A percentile compares a stretch with the other conserved stretches of the same genome.
Evolutionary conservation across 768 basidiomycete genomes (phyloP).

Genomic region (Podaxis pistillaris): DNA sequence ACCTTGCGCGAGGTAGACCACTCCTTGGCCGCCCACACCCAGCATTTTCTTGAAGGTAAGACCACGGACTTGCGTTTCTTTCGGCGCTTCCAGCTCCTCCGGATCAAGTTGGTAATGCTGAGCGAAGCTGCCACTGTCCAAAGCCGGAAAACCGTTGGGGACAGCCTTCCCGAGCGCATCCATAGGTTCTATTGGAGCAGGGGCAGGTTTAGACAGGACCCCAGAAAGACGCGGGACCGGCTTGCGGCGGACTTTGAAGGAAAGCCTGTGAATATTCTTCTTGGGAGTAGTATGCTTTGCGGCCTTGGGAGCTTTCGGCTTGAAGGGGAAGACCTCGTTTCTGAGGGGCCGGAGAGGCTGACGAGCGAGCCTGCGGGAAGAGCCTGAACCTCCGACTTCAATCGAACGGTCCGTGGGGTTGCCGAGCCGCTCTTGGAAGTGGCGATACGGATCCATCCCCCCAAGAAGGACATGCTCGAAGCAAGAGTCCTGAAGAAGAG

Average conservation of each 20-base stretch:
- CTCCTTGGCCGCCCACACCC: conserved; percentile 19
- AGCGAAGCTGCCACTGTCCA: background rate
- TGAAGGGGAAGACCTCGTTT: background rate
- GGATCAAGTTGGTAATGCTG: background rate
- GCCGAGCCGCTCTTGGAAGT: background rate
- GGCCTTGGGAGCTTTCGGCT: background rate
- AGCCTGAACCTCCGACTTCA: background rate
- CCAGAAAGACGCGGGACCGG: conserved; percentile 14
- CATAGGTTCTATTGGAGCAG: background rate
- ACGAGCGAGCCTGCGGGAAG: background rate
- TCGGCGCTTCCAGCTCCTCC: background rate
- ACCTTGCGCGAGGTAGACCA: conserved; percentile 18
- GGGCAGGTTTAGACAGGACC: background rate
- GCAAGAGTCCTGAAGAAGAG: background rate
- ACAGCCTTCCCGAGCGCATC: background rate
- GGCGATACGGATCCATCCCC: background rate
- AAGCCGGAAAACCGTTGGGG: background rate
- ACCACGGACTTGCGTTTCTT: background rate
- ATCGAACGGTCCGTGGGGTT: background rate
- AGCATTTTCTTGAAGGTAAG: conserved; percentile 14
- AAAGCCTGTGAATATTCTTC: conserved; percentile 4
- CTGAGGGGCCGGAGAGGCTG: background rate
- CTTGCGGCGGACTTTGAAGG: conserved; percentile 16
- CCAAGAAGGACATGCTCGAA: background rate
- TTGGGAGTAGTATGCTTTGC: background rate